Evolutionary conservation across 1,284 basidiomycete species (phyloP).

Genomic region (Hymenochaete sp.): DNA sequence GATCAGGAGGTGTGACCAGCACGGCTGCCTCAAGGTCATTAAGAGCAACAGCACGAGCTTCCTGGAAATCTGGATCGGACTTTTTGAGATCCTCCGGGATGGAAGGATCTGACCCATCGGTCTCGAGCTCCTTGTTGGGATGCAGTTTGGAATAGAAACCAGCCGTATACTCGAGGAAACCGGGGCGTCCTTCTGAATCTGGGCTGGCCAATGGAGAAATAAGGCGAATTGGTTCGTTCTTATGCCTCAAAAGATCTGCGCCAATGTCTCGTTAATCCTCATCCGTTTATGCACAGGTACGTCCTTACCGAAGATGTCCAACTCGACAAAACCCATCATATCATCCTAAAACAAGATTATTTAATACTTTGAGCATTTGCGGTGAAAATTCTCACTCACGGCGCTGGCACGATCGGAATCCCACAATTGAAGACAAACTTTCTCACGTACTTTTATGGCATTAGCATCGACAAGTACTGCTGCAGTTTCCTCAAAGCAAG

Average conservation of each 20-base stretch:
- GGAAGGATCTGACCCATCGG: constrained; percentile 29
- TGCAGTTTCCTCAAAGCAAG: constrained; percentile 72
- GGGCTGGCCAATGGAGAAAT: constrained; percentile 25
- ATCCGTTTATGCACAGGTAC: background rate
- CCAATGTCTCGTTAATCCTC: background rate
- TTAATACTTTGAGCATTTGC: too few relatives aligned
- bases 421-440: constrained; percentile 65
- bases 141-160: constrained; percentile 59
- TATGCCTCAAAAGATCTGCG: constrained; percentile 26
- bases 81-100: constrained; percentile 28
- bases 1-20: constrained; percentile 37
- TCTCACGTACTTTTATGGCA: constrained; percentile 62
- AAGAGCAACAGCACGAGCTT: constrained; percentile 25
- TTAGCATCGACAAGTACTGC: constrained; percentile 63
- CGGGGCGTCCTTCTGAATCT: constrained; percentile 24
- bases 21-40: constrained; percentile 38
- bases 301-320: constrained; percentile 25
- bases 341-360: constrained; percentile 26
- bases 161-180: constrained; percentile 38
- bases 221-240: constrained; percentile 26
- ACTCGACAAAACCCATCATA: constrained; percentile 29
- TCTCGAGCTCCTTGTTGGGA: constrained; percentile 37
- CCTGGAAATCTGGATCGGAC: constrained; percentile 26
- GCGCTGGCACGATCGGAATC: constrained; percentile 52
- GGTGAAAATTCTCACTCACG: constrained; percentile 25